Evolutionary conservation across 2,329 filamentous ascomycete genomes (phyloP).

Genomic region (Zasmidium citrigriseum): DNA sequence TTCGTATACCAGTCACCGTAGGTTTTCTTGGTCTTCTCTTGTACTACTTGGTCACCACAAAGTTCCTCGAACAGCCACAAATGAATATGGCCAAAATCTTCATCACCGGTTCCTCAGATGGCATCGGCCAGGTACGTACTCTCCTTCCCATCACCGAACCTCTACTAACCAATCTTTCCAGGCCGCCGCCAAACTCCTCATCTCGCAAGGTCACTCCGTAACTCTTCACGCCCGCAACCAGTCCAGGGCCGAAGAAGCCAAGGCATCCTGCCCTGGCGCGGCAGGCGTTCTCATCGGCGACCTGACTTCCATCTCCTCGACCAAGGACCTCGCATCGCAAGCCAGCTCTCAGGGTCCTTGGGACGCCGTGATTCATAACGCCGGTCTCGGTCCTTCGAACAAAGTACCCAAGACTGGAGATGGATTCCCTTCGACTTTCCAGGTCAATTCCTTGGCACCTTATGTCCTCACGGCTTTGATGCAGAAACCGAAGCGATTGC

Average conservation of each 20-base stretch:
- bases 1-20: not conserved
- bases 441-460: constrained; percentile 60
- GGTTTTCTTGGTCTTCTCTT: not conserved
- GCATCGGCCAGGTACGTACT: constrained; percentile 44
- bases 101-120: constrained; percentile 61
- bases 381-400: constrained; percentile 50
- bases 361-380: constrained; percentile 61
- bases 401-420: constrained; percentile 47
- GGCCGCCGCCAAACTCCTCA: constrained; percentile 52
- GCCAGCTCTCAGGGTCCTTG: constrained; percentile 54
- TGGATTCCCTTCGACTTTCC: constrained; percentile 52
- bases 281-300: constrained; percentile 56
- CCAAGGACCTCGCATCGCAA: constrained; percentile 53
- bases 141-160: not conserved
- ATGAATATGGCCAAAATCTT: constrained; percentile 49
- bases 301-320: constrained; percentile 53
- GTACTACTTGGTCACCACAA: not conserved
- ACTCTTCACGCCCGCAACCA: constrained; percentile 59
- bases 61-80: not conserved
- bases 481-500: constrained; percentile 49
- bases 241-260: constrained; percentile 54
- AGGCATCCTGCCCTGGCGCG: constrained; percentile 51
- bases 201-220: constrained; percentile 56
- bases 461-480: constrained; percentile 58
- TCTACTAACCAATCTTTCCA: constrained; percentile 22